These are phyloP conservation scores for Henckelia pumila DNA, from an alignment of 257 asterid species.

Conservation along the genomic window DNA sequence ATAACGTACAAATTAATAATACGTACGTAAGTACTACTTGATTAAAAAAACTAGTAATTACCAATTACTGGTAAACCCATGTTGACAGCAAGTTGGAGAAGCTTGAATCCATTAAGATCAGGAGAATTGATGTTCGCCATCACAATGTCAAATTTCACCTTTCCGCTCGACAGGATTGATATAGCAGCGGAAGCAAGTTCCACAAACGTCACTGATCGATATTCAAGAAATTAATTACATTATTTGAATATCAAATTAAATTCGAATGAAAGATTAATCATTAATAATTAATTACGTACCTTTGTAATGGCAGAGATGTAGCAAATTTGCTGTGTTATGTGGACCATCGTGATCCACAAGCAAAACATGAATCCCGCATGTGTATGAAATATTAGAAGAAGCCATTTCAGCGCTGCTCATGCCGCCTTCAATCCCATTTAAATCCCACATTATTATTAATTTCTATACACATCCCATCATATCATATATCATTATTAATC, in stretches of 20 bases:
- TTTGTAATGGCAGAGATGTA: background rate
- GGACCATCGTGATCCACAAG: background rate
- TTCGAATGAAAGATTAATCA: too few relatives aligned
- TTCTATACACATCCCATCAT: too few relatives aligned
- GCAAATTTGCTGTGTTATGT: background rate
- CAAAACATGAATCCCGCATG: background rate
- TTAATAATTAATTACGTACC: too few relatives aligned
- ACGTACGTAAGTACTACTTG: too few relatives aligned
- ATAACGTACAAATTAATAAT: too few relatives aligned
- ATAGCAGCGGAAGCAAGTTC: conserved; percentile 1
- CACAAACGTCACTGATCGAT: background rate
- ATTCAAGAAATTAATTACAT: too few relatives aligned
- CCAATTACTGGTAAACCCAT: conserved; percentile 4
- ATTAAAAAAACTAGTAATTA: too few relatives aligned
- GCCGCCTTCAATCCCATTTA: background rate
- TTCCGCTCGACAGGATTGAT: conserved; percentile 8
- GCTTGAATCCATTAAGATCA: background rate
- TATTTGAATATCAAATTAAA: too few relatives aligned
- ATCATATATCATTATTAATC: too few relatives aligned
- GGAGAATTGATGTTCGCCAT: conserved; percentile 6
- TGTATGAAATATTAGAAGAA: too few relatives aligned
- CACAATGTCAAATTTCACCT: conserved; percentile 6
- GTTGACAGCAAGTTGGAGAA: conserved; percentile 3
- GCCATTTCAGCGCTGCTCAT: too few relatives aligned
- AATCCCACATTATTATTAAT: background rate